A percentile compares a stretch with the other conserved stretches of the same genome.
phyloP scores from a whole-genome alignment of 75 land plant genomes.

The Sequoiadendron giganteum region DNA sequence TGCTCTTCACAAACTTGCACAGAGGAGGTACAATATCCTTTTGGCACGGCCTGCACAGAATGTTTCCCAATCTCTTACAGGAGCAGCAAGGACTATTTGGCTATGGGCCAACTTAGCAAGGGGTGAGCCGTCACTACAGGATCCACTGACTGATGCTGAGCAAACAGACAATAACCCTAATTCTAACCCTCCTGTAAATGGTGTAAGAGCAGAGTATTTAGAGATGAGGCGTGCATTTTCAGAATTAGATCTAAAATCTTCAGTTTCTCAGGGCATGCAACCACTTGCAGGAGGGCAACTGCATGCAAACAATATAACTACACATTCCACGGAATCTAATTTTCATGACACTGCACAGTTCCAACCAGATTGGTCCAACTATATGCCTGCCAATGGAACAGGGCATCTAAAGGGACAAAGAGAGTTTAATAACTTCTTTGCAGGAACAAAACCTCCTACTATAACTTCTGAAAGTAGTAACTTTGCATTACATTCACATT shows the following conservation, averaged over 20 bases:
- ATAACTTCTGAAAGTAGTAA: not conserved
- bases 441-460: conserved; percentile 1
- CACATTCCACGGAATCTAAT: conserved; percentile 5
- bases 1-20: conserved; percentile 67
- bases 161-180: conserved; percentile 11
- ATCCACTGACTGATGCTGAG: conserved; percentile 17
- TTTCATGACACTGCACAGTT: conserved; percentile 6
- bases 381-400: not conserved
- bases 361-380: conserved; percentile 12
- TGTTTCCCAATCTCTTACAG: conserved; percentile 58
- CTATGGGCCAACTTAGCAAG: conserved; percentile 56
- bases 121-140: conserved; percentile 30
- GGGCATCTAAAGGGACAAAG: conserved; percentile 6
- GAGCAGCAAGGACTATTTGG: conserved; percentile 81
- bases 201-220: not conserved
- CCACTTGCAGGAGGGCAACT: not conserved
- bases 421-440: not conserved
- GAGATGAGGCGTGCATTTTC: conserved; percentile 2
- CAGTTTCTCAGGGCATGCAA: conserved; percentile 13
- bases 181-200: conserved; percentile 11
- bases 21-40: conserved; percentile 73
- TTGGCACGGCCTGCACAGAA: conserved; percentile 58
- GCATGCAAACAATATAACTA: not conserved
- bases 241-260: conserved; percentile 4
- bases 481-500: conserved; percentile 8